phyloP scores from a whole-genome alignment of 2,329 filamentous ascomycete genomes.

The Colletotrichum gloeosporioides region DNA sequence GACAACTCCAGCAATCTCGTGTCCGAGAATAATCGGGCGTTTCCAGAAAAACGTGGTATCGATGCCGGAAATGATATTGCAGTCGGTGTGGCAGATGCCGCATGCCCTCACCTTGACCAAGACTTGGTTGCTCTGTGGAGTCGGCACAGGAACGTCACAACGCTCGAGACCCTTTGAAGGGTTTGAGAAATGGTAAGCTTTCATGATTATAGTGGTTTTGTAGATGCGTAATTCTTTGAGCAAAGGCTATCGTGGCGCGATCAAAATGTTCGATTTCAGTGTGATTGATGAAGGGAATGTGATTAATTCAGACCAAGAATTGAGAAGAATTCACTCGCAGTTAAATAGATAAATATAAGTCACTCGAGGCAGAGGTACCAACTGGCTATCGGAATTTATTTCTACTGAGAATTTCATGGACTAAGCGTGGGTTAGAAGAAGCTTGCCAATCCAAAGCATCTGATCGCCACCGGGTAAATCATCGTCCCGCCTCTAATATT shows the following conservation, averaged over 20 bases:
- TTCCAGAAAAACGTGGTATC: not conserved
- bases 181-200: not conserved
- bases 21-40: not conserved
- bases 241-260: not conserved
- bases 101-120: not conserved
- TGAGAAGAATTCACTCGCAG: rapidly evolving
- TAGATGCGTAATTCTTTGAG: not conserved
- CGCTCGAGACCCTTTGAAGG: not conserved
- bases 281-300: not conserved
- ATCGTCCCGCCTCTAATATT: not conserved
- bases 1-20: not conserved
- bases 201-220: not conserved
- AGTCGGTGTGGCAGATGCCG: not conserved
- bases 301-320: too few relatives aligned
- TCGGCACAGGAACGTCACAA: not conserved
- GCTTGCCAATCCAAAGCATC: not conserved
- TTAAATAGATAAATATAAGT: too few relatives aligned
- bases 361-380: not conserved
- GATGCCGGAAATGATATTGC: not conserved
- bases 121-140: not conserved
- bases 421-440: not conserved
- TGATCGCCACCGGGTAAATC: not conserved
- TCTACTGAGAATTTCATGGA: not conserved
- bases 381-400: not conserved
- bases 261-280: not conserved